Evolutionary conservation across 2,329 filamentous ascomycete species (phyloP).

Genomic region (Colletotrichum scovillei): DNA sequence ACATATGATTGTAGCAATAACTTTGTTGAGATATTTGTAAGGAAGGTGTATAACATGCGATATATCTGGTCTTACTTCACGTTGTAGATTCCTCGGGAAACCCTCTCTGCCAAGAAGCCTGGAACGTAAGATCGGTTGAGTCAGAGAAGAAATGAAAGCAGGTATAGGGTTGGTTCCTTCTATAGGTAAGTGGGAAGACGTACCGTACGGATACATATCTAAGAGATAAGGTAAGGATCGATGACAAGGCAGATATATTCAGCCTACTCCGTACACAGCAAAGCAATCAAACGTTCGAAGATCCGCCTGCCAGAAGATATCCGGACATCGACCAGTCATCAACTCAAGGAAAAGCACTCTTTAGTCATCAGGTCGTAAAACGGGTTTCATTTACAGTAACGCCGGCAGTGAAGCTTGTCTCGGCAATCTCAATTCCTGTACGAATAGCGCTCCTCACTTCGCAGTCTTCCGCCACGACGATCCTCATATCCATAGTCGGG

Average conservation of each 20-base stretch:
- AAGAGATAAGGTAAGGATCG: too few relatives aligned
- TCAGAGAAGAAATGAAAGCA: too few relatives aligned
- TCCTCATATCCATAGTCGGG: slow-evolving; percentile 41
- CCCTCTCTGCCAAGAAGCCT: neutral
- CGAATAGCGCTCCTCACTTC: slow-evolving; percentile 27
- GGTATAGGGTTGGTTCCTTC: too few relatives aligned
- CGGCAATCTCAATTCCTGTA: slow-evolving; percentile 14
- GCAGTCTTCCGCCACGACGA: slow-evolving; percentile 21
- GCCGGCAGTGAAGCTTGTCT: too few relatives aligned
- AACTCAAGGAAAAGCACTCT: neutral
- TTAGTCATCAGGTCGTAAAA: slow-evolving; percentile 4
- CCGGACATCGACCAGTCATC: neutral
- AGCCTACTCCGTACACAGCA: too few relatives aligned
- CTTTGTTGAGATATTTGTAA: neutral
- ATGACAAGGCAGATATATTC: too few relatives aligned
- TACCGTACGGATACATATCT: too few relatives aligned
- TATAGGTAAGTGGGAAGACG: too few relatives aligned
- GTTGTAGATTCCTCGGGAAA: neutral
- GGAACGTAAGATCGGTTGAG: neutral
- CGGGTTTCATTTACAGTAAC: neutral
- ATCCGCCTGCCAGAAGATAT: neutral
- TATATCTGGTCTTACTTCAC: neutral
- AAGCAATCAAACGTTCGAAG: too few relatives aligned
- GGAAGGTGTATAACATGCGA: neutral
- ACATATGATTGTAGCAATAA: neutral